Evolutionary conservation across 257 asterid genomes (phyloP).

Genomic region (Linaria vulgaris): DNA sequence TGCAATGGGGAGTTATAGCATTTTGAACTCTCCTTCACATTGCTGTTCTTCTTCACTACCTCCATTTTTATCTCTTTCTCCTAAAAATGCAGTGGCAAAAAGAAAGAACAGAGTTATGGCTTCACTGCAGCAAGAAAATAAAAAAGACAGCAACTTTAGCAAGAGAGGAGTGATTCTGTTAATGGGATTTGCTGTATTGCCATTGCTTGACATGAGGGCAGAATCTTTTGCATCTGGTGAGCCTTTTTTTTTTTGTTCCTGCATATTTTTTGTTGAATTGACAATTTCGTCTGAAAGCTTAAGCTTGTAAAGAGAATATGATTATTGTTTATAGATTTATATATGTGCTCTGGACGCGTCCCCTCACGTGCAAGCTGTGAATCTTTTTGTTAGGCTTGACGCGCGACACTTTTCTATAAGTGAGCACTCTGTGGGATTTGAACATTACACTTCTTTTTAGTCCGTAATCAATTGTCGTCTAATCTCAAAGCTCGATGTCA

Average conservation of each 20-base stretch:
- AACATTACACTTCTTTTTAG: no score
- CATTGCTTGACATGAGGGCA: conserved; percentile 40
- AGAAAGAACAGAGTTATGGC: conserved; percentile 33
- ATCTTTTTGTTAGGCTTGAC: no score
- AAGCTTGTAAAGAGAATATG: no score
- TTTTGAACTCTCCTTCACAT: conserved; percentile 31
- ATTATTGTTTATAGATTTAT: no score
- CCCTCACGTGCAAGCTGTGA: no score
- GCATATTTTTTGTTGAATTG: not conserved
- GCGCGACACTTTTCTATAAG: no score
- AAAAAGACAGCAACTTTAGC: conserved; percentile 33
- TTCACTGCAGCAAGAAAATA: conserved; percentile 35
- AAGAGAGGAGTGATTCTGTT: conserved; percentile 50
- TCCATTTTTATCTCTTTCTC: conserved; percentile 30
- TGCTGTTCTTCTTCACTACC: conserved; percentile 36
- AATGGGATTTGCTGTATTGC: conserved; percentile 62
- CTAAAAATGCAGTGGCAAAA: conserved; percentile 31
- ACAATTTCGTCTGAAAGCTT: not conserved
- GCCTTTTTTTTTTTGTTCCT: conserved; percentile 10
- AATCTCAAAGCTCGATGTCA: no score
- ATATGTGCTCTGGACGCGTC: no score
- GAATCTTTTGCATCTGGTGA: conserved; percentile 50
- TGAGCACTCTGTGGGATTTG: no score
- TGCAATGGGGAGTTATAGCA: conserved; percentile 36
- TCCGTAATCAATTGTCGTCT: no score